Percentiles rank a stretch among this genome's conserved stretches.
These are phyloP conservation scores for Hericium rajendrae DNA, from an alignment of 768 basidiomycete species.

Conservation along the genomic window DNA sequence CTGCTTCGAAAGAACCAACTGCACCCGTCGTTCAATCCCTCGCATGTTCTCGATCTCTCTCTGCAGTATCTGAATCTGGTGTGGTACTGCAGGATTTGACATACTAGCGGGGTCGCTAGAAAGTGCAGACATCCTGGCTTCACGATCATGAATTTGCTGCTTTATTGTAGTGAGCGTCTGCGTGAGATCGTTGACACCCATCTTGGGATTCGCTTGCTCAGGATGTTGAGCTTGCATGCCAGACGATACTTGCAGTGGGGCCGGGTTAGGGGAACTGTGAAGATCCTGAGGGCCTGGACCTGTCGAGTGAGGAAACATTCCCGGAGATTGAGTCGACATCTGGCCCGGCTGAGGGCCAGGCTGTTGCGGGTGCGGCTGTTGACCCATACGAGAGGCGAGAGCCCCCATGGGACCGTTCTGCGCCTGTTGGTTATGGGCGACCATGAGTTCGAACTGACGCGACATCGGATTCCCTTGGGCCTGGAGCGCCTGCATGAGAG, in stretches of 20 bases:
- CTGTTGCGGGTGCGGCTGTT: not conserved
- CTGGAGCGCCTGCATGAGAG: constrained; percentile 2
- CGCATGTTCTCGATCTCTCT: not conserved
- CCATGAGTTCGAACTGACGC: not conserved
- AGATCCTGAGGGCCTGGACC: not conserved
- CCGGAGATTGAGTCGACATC: not conserved
- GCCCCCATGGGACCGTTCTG: not conserved
- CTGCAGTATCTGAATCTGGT: not conserved
- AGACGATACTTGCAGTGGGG: not conserved
- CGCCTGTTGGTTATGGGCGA: constrained; percentile 1
- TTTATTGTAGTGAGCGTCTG: not conserved
- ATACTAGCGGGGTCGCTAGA: not conserved
- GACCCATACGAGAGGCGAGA: not conserved
- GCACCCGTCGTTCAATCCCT: not conserved
- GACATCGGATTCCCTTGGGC: not conserved
- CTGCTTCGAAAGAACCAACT: not conserved
- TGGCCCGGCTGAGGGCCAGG: not conserved
- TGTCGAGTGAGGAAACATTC: not conserved
- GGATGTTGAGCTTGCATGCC: not conserved
- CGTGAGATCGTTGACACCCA: not conserved
- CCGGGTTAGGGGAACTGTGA: not conserved
- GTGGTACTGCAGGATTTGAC: too few species aligned
- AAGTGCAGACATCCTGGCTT: not conserved
- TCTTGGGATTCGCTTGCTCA: not conserved
- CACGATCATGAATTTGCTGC: not conserved